Base-by-base conservation (phyloP, 1,139 yeast genomes). In the Hemisphaericaspora lyxosophila region DNA sequence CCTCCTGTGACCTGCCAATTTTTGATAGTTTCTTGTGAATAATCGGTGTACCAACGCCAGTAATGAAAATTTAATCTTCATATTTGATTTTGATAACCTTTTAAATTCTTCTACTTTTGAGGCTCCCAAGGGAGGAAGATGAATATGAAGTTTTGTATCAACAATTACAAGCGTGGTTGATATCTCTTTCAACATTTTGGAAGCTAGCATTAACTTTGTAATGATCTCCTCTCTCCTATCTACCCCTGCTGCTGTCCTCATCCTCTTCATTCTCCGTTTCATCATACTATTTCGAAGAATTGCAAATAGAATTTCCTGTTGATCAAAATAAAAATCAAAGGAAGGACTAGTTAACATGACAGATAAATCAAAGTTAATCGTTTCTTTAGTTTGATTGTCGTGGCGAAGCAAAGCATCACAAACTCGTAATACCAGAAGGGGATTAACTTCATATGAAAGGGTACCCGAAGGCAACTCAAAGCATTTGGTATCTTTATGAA, bases 321-420 rank as follows among this genome's bases (percentile, higher is more conserved):
- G 76, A 44, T 71, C 76, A 36, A 64, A 65, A 44, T 65, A 71
- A 19, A 70, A 40, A 42, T 66, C 66, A 26, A 70, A 40, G 1
- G 55, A 53, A 4, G 75, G 75, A 34, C 60, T 60, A 4, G 73
- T 50, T 2, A 61, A 35, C 4, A 53, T 50, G 12, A 60, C 36
- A 24, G 48, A 48, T 17, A 55, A 37, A 16, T 50, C 51, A 20
- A 56, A 46, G 35, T 57, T 54, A 38, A 54, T 50, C 5, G 36
- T 25, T 11, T 44, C 44, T 2, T 31, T 13, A 1, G 46, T 26
- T 14, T 39, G 20, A 12, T 38, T 11, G 7, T 36, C 38, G 32
- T 47, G 53, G 20, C 38, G 28, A n/a, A 47, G 36, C 19, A 45
- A 40, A 1, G 38, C 40, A 20, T 47, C 47, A 2, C 41, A 19